Evolutionary conservation across 2,329 filamentous ascomycete species (phyloP), one percentile per base, ranked within the genome.

Genomic region (Raffaelea ambrosiae): DNA sequence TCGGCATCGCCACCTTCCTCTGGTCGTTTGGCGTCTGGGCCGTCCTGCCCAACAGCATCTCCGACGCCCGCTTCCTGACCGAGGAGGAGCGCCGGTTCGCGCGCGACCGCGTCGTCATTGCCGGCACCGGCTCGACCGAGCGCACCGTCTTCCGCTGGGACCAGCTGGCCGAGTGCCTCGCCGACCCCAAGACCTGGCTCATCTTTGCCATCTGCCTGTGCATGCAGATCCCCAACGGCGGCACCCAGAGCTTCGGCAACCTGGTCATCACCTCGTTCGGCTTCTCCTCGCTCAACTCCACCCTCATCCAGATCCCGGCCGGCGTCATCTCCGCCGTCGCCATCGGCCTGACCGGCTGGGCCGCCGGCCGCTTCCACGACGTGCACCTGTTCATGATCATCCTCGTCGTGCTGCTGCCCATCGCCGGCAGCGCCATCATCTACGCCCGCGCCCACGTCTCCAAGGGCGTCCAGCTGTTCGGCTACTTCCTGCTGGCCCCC

Each of bases 181-280:
- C 65, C 10, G 79, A 81, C 53, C 76, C 74, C 3, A 81, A 82
- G 59, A 77, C 76, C 0, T 83, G 76, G 77, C 63, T 81, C 43
- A 68, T 83, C 41, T 69, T 78, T 49, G 64, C 63, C 2, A 69
- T 83, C 20, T 68, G 72, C 20, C 51, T 81, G 4, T 59, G 74
- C 3, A 73, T 69, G 2, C 73, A 78, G 59, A 80, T 83, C 21
- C 77, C 79, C 38, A 83, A 82, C 51, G 78, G 78, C 29, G 79
- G 79, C 21, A 78, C 76, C 1, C 73, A 77, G 54, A 76, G 71
- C 54, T 81, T 81, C 43, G 72, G 73, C 38, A 80, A 78, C 55
- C 67, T 79, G 33, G 72, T 79, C 46, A 68, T 79, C 57, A 67
- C 64, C 41, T 76, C 73, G 4, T 79, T 80, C 44, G 72, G 73